Conservation (phyloP, 2,329 filamentous ascomycete species). For the Penicillium sp. region DNA sequence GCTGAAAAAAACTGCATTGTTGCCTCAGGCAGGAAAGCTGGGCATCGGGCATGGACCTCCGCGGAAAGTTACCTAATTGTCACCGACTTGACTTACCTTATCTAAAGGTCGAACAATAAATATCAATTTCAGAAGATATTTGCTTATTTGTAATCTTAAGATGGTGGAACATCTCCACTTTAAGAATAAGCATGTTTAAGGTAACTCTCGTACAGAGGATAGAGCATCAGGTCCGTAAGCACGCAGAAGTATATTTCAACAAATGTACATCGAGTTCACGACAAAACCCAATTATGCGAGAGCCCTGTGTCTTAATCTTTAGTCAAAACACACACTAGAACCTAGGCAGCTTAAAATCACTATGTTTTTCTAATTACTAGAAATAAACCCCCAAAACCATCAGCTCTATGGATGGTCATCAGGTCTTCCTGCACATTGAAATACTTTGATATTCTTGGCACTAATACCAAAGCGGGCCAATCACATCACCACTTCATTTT, state of each 20-base stretch:
- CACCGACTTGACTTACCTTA: background rate
- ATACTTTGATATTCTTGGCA: conserved; percentile 32
- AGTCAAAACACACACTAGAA: background rate
- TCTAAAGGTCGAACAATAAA: no score
- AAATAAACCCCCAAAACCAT: background rate
- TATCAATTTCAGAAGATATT: background rate
- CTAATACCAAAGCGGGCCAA: conserved; percentile 30
- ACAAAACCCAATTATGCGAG: no score
- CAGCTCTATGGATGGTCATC: background rate
- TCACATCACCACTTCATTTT: conserved; percentile 33
- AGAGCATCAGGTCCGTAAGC: background rate
- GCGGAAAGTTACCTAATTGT: background rate
- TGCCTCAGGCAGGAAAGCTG: conserved; percentile 32
- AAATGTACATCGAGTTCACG: background rate
- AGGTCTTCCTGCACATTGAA: background rate
- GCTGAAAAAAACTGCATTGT: conserved; percentile 30
- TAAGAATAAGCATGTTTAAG: no score
- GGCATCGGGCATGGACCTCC: conserved; percentile 2
- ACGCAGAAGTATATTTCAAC: background rate
- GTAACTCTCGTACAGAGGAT: no score
- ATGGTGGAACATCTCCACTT: no score
- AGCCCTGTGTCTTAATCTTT: no score
- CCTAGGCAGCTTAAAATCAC: background rate
- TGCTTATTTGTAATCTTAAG: background rate
- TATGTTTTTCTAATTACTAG: background rate